Evolutionary conservation across 331 rosid genomes (phyloP).

Genomic region (Malus hybrid): DNA sequence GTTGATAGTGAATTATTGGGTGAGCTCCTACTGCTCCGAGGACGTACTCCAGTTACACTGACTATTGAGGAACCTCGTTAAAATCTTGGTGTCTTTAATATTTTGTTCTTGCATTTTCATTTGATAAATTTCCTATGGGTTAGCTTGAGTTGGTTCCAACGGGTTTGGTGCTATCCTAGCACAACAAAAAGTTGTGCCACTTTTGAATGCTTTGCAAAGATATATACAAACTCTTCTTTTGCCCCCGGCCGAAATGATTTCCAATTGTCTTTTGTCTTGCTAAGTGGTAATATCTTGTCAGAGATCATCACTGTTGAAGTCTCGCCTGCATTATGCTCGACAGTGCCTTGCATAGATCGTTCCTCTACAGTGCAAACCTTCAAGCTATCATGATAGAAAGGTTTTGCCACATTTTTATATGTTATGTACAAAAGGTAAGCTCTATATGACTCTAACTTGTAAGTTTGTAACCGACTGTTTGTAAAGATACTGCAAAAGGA

Average conservation of each 20-base stretch:
- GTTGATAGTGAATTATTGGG: no score
- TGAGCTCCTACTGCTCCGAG: no score
- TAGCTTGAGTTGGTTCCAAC: no score
- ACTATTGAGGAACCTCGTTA: no score
- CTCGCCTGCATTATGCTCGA: neutral
- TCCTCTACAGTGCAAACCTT: neutral
- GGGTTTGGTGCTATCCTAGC: no score
- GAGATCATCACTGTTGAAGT: neutral
- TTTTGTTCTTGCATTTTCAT: no score
- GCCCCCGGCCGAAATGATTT: neutral
- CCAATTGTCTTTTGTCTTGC: neutral
- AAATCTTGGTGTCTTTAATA: no score
- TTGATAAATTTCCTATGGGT: no score
- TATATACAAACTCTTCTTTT: neutral
- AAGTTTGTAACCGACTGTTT: neutral
- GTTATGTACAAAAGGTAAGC: neutral
- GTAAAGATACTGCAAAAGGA: neutral
- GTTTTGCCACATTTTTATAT: neutral
- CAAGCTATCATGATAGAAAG: neutral
- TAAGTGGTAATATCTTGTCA: neutral
- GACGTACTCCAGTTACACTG: no score
- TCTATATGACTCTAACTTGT: neutral
- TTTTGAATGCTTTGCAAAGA: neutral
- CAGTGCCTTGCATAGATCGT: neutral
- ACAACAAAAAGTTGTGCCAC: neutral